Conservation (phyloP, 768 basidiomycete species). For the Leccinum truebloodii region DNA sequence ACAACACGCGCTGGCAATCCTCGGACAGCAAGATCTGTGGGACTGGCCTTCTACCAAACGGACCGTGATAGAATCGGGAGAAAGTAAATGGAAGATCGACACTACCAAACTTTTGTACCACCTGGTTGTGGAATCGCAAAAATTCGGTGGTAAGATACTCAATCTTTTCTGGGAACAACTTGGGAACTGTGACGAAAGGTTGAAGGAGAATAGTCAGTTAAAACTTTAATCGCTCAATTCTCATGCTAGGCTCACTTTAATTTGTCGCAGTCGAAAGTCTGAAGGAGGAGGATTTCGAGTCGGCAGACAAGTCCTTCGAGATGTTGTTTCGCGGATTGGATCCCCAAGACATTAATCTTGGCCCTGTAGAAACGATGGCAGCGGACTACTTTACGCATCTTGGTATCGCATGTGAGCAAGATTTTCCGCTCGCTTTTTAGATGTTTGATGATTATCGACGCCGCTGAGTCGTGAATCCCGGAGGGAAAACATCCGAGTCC, state of each 20-base stretch:
- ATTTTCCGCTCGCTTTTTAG: background rate
- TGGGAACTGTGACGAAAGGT: background rate
- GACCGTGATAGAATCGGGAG: background rate
- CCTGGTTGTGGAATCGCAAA: constrained; percentile 5
- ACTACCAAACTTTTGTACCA: background rate
- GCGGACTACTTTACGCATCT: constrained; percentile 3
- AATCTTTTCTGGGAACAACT: constrained; percentile 6
- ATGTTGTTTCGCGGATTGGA: constrained; percentile 1
- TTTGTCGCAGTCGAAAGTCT: constrained; percentile 4
- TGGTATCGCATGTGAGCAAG: constrained; percentile 1
- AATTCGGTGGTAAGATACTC: constrained; percentile 1
- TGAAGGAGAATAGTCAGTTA: constrained; percentile 3
- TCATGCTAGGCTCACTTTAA: background rate
- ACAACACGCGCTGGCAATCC: constrained; percentile 3
- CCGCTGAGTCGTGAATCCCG: background rate
- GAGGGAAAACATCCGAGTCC: background rate
- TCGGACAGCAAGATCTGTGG: background rate
- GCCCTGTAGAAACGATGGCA: constrained; percentile 3
- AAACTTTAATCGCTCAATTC: background rate
- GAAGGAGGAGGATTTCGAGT: constrained; percentile 1
- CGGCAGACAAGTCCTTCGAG: background rate
- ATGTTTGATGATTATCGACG: background rate
- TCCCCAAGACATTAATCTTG: background rate
- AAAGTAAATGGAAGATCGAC: background rate
- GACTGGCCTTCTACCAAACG: background rate